Conservation (phyloP, 495 filamentous ascomycete genomes). For the Haplographium delicatum region DNA sequence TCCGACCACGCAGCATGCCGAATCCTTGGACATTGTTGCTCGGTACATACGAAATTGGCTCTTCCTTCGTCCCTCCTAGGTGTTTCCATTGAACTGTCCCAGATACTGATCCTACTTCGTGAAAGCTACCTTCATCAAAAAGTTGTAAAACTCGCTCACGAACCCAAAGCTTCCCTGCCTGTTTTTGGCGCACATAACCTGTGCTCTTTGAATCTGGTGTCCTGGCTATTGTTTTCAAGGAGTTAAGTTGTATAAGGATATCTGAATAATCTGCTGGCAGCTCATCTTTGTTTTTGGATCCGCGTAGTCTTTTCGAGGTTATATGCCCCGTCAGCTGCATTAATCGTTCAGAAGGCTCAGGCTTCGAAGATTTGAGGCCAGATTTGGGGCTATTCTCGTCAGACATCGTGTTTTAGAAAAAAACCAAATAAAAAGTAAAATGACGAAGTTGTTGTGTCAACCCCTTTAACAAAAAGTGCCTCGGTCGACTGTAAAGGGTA, state of each 20-base stretch:
- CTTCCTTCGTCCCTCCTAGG: slow-evolving; percentile 35
- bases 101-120: slow-evolving; percentile 53
- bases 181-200: slow-evolving; percentile 55
- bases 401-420: slow-evolving; percentile 5
- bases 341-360: slow-evolving; percentile 13
- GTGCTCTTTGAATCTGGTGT: slow-evolving; percentile 47
- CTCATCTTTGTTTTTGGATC: slow-evolving; percentile 20
- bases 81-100: slow-evolving; percentile 55
- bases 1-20: slow-evolving; percentile 45
- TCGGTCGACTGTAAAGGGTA: too few relatives aligned
- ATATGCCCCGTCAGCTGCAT: slow-evolving; percentile 27
- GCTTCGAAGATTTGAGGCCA: slow-evolving; percentile 21
- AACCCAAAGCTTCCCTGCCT: slow-evolving; percentile 62
- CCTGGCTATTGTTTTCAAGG: slow-evolving; percentile 43
- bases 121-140: slow-evolving; percentile 47
- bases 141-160: slow-evolving; percentile 52
- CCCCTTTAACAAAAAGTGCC: too few relatives aligned
- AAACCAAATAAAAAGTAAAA: not conserved
- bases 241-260: slow-evolving; percentile 46
- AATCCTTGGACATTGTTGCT: slow-evolving; percentile 54
- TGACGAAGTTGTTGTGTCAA: too few relatives aligned
- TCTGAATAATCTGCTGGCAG: slow-evolving; percentile 58
- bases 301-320: slow-evolving; percentile 21
- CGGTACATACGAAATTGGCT: slow-evolving; percentile 42
- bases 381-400: slow-evolving; percentile 18